Conservation (phyloP, 192 early-diverging fungal species). For the Backusella mclennaniae region DNA sequence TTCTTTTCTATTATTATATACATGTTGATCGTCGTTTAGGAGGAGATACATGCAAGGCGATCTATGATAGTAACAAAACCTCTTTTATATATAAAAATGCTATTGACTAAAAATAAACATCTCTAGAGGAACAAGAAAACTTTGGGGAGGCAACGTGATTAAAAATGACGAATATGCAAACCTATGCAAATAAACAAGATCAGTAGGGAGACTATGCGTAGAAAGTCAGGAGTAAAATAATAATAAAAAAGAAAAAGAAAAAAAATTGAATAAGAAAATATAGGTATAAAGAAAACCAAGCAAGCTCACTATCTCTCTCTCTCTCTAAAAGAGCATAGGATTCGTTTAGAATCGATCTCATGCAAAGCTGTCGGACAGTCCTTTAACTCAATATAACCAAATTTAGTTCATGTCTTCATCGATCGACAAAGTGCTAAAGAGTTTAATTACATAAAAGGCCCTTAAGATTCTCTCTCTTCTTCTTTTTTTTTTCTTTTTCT, state of each 20-base stretch:
- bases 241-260: not conserved
- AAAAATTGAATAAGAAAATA: conserved; percentile 2
- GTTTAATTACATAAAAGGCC: conserved; percentile 12
- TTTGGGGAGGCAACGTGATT: conserved; percentile 21
- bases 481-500: not conserved
- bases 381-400: conserved; percentile 27
- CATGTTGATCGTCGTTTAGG: conserved; percentile 1
- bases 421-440: conserved; percentile 21
- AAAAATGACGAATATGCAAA: conserved; percentile 24
- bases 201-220: not conserved
- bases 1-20: not conserved
- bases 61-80: conserved; percentile 3
- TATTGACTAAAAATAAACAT: conserved; percentile 5
- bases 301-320: not conserved
- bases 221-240: not conserved
- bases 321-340: conserved; percentile 6
- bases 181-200: conserved; percentile 15
- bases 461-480: not conserved
- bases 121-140: not conserved
- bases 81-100: not conserved
- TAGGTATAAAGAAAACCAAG: not conserved
- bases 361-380: conserved; percentile 19
- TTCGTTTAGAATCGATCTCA: conserved; percentile 26
- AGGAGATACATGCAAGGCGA: conserved; percentile 2
- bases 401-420: conserved; percentile 16